phyloP scores from a whole-genome alignment of 768 basidiomycete species.

The Cubamyces sp. region DNA sequence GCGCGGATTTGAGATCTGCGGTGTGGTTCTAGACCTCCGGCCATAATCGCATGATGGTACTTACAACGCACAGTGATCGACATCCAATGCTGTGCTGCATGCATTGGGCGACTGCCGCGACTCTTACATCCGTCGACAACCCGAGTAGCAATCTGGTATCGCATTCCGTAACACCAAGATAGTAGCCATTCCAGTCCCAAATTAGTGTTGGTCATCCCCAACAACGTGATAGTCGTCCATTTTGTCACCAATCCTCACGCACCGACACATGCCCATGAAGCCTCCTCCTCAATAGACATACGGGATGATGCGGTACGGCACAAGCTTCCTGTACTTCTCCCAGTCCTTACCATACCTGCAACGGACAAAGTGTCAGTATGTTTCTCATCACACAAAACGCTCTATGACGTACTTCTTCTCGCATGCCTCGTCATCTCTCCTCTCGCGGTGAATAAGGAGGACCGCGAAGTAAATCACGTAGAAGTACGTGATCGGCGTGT shows the following conservation, averaged over 20 bases:
- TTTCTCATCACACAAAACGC: conserved; percentile 1
- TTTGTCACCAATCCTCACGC: not conserved
- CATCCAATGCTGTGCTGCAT: too few species aligned
- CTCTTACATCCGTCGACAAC: too few species aligned
- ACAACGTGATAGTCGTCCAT: not conserved
- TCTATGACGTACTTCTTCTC: conserved; percentile 69
- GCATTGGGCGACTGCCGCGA: too few species aligned
- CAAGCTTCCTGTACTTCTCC: conserved; percentile 85
- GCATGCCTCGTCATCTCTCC: conserved; percentile 91
- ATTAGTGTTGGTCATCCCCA: too few species aligned
- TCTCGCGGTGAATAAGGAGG: conserved; percentile 88
- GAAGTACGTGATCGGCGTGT: conserved; percentile 95
- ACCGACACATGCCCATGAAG: not conserved
- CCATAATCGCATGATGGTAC: too few species aligned
- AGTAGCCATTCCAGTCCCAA: too few species aligned
- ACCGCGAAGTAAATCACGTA: conserved; percentile 89
- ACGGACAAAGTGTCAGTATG: not conserved
- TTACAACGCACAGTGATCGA: too few species aligned
- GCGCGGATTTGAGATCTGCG: too few species aligned
- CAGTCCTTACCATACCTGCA: conserved; percentile 91
- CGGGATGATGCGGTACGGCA: conserved; percentile 85
- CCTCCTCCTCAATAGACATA: conserved; percentile 62
- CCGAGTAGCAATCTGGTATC: too few species aligned
- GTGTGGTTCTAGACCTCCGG: too few species aligned
- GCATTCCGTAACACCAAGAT: too few species aligned